A percentile compares a stretch with the other conserved stretches of the same genome.
Conservation (phyloP, 768 basidiomycete genomes). For the Mycena alexandri region DNA sequence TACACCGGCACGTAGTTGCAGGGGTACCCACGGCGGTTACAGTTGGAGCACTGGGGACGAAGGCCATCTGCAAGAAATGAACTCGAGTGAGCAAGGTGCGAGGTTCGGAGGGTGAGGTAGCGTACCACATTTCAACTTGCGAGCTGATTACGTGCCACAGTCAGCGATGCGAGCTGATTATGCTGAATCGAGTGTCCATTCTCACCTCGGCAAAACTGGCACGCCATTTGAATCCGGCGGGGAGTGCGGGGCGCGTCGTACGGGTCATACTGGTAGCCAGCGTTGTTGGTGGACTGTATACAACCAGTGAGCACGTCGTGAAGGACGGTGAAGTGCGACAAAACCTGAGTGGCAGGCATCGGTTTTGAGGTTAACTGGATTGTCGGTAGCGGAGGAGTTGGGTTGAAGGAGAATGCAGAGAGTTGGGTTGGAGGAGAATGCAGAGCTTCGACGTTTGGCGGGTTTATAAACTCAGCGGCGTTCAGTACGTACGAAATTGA, state of each 20-base stretch:
- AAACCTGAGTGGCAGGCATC: slow-evolving; percentile 27
- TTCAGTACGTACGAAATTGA: slow-evolving; percentile 29
- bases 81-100: background rate
- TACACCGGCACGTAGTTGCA: slow-evolving; percentile 78
- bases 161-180: background rate
- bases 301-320: slow-evolving; percentile 5
- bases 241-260: slow-evolving; percentile 42
- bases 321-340: background rate
- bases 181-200: slow-evolving; percentile 4
- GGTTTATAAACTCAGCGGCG: slow-evolving; percentile 31
- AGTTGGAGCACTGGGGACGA: slow-evolving; percentile 75
- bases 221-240: slow-evolving; percentile 76
- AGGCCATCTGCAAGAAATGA: slow-evolving; percentile 55
- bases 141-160: slow-evolving; percentile 53
- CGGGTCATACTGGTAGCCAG: slow-evolving; percentile 31
- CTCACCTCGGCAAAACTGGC: slow-evolving; percentile 78
- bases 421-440: slow-evolving; percentile 7
- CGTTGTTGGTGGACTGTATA: slow-evolving; percentile 19
- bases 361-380: background rate
- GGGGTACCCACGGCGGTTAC: slow-evolving; percentile 67
- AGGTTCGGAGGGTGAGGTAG: background rate
- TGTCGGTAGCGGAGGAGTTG: background rate
- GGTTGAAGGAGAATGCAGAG: slow-evolving; percentile 6
- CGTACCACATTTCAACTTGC: slow-evolving; percentile 76
- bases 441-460: slow-evolving; percentile 1